Evolutionary conservation across 495 filamentous ascomycete genomes (phyloP), one percentile per base, ranked within the genome.

Genomic region (Aspergillus mulundensis): DNA sequence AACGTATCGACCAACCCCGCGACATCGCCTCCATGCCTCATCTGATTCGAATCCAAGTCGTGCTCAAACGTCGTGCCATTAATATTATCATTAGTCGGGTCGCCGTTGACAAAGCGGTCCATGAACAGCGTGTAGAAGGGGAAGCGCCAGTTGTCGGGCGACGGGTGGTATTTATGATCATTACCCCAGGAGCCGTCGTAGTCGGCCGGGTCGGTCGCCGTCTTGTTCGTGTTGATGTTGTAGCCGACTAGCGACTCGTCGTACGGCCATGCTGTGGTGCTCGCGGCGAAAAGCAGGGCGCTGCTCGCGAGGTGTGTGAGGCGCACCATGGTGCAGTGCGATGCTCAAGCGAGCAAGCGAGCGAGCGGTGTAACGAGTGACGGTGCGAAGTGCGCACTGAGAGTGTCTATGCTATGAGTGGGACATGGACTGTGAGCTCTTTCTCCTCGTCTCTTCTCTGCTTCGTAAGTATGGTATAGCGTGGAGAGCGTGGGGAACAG

Each of bases 21-120:
- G n/a, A 87, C 72, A 65, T 90, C 87, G 20, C 87, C 87, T 24
- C 87, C 87, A 72, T 87, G 82, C n/a, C 87, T 83, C 67, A 89
- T 79, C 66, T 88, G 86, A 48, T 80, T 90, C 51, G 79, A 81
- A 54, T 75, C 75, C 23, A 82, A 58, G 66, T 89, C 86, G 60
- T 87, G 84, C 65, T 90, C 87, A 63, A 81, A 89, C 5, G 77
- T 50, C 0, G 86, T 89, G 1, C 75, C 83, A 64, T 90, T 89
- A 20, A 76, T 75, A 60, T 90, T 81, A 59, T 90, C 85, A 65
- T 90, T 90, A 0, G 70, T 70, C 0, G 87, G 86, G 53, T 90
- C 82, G 12, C 87, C 87, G 55, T 90, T 87, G 44, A 87, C 84
- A 54, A 82, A 88, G 15, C 85, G 74, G 61, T 90, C 87, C 2